Evolutionary conservation across 2,329 filamentous ascomycete species (phyloP).

Genomic region (Microdochium bolleyi): DNA sequence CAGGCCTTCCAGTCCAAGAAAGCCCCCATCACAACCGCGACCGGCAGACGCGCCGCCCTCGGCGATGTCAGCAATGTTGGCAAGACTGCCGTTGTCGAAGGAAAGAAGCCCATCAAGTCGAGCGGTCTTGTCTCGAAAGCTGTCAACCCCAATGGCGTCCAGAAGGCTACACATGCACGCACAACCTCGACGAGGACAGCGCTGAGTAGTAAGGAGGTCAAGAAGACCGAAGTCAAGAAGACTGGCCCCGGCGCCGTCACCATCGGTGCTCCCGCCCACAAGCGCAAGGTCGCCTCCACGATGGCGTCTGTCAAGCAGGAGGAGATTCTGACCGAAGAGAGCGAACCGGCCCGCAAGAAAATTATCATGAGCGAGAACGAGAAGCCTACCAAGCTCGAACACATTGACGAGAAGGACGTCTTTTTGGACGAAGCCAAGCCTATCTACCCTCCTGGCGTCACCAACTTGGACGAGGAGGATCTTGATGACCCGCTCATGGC

Average conservation of each 20-base stretch:
- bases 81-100: slow-evolving; percentile 64
- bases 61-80: slow-evolving; percentile 94
- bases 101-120: slow-evolving; percentile 61
- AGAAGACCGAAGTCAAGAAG: slow-evolving; percentile 66
- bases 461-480: slow-evolving; percentile 79
- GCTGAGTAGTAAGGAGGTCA: slow-evolving; percentile 57
- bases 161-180: slow-evolving; percentile 54
- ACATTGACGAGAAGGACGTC: slow-evolving; percentile 23
- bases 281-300: slow-evolving; percentile 56
- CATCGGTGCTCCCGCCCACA: slow-evolving; percentile 49
- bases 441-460: slow-evolving; percentile 31
- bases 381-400: slow-evolving; percentile 20
- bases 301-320: slow-evolving; percentile 54
- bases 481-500: slow-evolving; percentile 94
- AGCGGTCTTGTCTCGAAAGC: slow-evolving; percentile 70
- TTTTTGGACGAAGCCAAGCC: slow-evolving; percentile 16
- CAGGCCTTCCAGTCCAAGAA: slow-evolving; percentile 67
- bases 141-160: slow-evolving; percentile 71
- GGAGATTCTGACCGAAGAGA: slow-evolving; percentile 36
- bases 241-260: slow-evolving; percentile 65
- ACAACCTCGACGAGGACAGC: slow-evolving; percentile 53
- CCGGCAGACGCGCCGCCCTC: slow-evolving; percentile 70
- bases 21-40: slow-evolving; percentile 39
- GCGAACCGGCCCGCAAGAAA: slow-evolving; percentile 65
- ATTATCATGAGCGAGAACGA: slow-evolving; percentile 44